Evolutionary conservation across 1,284 basidiomycete genomes (phyloP).

Genomic region (Leccinum insigne): DNA sequence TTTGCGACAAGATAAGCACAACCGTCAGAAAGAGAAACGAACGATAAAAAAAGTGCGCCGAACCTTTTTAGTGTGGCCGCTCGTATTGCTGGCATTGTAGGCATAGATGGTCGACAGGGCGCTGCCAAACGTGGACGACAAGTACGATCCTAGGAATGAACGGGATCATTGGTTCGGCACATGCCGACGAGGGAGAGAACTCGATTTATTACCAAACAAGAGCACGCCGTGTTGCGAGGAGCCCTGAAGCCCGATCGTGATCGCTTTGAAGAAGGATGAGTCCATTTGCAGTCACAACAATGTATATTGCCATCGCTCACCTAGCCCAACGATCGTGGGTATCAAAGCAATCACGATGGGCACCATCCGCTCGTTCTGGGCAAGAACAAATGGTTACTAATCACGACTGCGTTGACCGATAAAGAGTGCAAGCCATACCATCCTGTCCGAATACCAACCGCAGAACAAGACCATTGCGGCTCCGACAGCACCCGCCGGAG

Average conservation of each 20-base stretch:
- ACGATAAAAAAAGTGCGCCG: not conserved
- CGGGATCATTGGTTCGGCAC: not conserved
- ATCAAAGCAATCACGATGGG: constrained; percentile 62
- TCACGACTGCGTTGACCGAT: not conserved
- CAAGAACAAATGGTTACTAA: not conserved
- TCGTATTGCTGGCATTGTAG: constrained; percentile 67
- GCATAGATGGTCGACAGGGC: constrained; percentile 63
- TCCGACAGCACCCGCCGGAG: constrained; percentile 57
- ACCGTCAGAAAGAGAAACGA: not conserved
- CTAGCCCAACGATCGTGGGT: constrained; percentile 61
- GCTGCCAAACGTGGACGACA: constrained; percentile 61
- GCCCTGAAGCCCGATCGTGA: constrained; percentile 58
- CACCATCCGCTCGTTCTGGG: constrained; percentile 59
- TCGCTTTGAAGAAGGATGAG: constrained; percentile 32
- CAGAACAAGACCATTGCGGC: constrained; percentile 50
- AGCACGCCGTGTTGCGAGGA: constrained; percentile 52
- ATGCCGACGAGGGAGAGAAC: not conserved
- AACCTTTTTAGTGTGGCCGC: constrained; percentile 69
- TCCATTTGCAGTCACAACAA: not conserved
- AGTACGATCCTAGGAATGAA: constrained; percentile 44
- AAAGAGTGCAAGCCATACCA: constrained; percentile 34
- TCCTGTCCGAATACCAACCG: constrained; percentile 67
- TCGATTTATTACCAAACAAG: constrained; percentile 48
- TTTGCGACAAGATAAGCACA: not conserved
- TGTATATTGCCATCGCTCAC: constrained; percentile 27